Evolutionary conservation across 768 basidiomycete species (phyloP).

Genomic region (Cystofilobasidium capitatum): DNA sequence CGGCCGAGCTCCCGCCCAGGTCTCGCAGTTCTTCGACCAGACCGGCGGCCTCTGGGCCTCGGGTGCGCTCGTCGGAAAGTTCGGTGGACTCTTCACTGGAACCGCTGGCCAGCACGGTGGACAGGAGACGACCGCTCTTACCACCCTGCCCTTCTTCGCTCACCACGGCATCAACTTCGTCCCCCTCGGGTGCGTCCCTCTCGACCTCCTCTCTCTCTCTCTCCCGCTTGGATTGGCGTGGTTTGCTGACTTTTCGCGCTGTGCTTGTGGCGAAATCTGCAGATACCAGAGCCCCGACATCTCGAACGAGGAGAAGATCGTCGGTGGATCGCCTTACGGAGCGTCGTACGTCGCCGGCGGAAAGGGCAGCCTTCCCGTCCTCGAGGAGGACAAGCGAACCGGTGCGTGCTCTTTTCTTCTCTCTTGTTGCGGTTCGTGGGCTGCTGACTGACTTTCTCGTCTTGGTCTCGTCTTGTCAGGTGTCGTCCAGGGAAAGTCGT

Average conservation of each 20-base stretch:
- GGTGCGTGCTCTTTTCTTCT: no score
- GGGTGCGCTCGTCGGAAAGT: constrained; percentile 21
- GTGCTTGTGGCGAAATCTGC: no score
- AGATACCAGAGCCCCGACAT: background rate
- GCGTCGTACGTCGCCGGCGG: constrained; percentile 17
- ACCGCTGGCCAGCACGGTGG: constrained; percentile 22
- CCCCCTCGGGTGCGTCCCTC: constrained; percentile 4
- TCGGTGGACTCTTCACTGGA: constrained; percentile 11
- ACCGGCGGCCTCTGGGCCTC: background rate
- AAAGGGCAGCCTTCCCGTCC: constrained; percentile 21
- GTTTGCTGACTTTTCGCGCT: no score
- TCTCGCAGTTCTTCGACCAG: constrained; percentile 14
- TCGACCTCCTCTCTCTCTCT: background rate
- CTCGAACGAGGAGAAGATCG: constrained; percentile 13
- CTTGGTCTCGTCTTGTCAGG: no score
- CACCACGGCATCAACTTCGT: constrained; percentile 15
- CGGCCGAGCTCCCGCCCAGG: constrained; percentile 25
- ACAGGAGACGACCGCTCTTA: constrained; percentile 25
- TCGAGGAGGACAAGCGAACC: constrained; percentile 18
- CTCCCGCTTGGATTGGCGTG: background rate
- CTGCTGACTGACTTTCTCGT: no score
- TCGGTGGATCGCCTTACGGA: constrained; percentile 20
- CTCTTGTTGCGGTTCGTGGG: no score
- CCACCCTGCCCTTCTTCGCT: constrained; percentile 23
- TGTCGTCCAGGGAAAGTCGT: constrained; percentile 5